These are phyloP conservation scores for Fraxinus americana DNA, from an alignment of 257 asterid genomes.

Conservation along the genomic window DNA sequence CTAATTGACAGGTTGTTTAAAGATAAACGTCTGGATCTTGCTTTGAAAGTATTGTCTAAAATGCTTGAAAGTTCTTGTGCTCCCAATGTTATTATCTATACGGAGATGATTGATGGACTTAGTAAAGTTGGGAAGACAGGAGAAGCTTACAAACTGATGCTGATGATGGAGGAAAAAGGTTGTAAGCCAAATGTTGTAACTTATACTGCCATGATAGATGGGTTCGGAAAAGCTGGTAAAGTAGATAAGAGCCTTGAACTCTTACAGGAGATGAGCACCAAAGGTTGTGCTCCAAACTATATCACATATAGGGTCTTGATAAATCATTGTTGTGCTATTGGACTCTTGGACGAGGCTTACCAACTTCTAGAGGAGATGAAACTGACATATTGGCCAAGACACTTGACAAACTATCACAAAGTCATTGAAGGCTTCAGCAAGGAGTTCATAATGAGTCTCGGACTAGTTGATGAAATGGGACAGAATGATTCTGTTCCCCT, in stretches of 20 bases:
- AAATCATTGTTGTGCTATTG: slow-evolving; percentile 65
- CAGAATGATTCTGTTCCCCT: slow-evolving; percentile 49
- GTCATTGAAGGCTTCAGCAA: slow-evolving; percentile 80
- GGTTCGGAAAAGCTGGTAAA: slow-evolving; percentile 74
- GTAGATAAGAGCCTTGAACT: slow-evolving; percentile 71
- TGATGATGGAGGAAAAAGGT: slow-evolving; percentile 97
- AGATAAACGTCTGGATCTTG: slow-evolving; percentile 91
- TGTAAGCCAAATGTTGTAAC: slow-evolving; percentile 93
- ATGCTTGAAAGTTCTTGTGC: slow-evolving; percentile 82
- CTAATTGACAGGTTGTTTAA: slow-evolving; percentile 80
- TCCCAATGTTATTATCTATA: slow-evolving; percentile 83
- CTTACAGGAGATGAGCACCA: slow-evolving; percentile 55
- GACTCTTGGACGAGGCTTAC: slow-evolving; percentile 76
- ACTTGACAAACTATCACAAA: slow-evolving; percentile 62
- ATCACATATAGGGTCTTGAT: slow-evolving; percentile 77
- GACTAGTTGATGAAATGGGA: slow-evolving; percentile 64
- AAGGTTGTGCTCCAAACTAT: slow-evolving; percentile 84
- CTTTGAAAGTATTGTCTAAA: slow-evolving; percentile 71
- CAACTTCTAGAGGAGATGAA: slow-evolving; percentile 88
- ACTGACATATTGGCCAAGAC: slow-evolving; percentile 81
- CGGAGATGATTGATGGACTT: slow-evolving; percentile 92
- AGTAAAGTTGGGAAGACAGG: slow-evolving; percentile 84
- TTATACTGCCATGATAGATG: slow-evolving; percentile 93
- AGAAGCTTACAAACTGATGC: slow-evolving; percentile 85
- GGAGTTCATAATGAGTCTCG: slow-evolving; percentile 67